Evolutionary conservation across 1,139 yeast species (phyloP).

Genomic region (Scheffersomyces quercinus): DNA sequence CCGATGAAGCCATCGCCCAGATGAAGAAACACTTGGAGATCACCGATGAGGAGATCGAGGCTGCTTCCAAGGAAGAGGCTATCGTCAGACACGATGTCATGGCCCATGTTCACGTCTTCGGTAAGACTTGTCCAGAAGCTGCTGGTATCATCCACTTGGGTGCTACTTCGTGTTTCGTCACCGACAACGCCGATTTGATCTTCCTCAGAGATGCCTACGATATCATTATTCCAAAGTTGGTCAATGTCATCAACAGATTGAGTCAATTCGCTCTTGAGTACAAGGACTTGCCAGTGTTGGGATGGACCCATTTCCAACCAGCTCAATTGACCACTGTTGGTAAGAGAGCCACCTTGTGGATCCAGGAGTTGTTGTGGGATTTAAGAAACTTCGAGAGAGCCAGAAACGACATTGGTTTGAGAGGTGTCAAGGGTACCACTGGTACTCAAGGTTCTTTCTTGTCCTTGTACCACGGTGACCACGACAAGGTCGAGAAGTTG

Average conservation of each 20-base stretch:
- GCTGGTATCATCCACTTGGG: conserved; percentile 98
- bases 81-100: conserved; percentile 98
- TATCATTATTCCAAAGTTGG: conserved; percentile 87
- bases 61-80: conserved; percentile 91
- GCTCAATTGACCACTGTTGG: conserved; percentile 99
- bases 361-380: conserved; percentile 98
- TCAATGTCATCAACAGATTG: conserved; percentile 90
- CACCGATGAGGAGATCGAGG: conserved; percentile 89
- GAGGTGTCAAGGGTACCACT: conserved; percentile 99
- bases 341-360: conserved; percentile 96
- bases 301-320: conserved; percentile 99
- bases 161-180: conserved; percentile 96
- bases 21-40: conserved; percentile 75
- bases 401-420: conserved; percentile 90
- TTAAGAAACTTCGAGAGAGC: conserved; percentile 94
- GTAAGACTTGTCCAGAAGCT: conserved; percentile 90
- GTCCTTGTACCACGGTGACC: conserved; percentile 93
- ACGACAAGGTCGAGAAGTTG: conserved; percentile 89
- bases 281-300: conserved; percentile 95
- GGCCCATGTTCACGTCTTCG: conserved; percentile 98
- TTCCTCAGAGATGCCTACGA: conserved; percentile 96
- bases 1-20: conserved; percentile 89
- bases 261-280: conserved; percentile 84
- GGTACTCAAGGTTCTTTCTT: conserved; percentile 98
- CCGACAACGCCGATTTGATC: conserved; percentile 97